These are phyloP conservation scores for Epichloe bromicola DNA, from an alignment of 2,329 filamentous ascomycete genomes.

Conservation along the genomic window DNA sequence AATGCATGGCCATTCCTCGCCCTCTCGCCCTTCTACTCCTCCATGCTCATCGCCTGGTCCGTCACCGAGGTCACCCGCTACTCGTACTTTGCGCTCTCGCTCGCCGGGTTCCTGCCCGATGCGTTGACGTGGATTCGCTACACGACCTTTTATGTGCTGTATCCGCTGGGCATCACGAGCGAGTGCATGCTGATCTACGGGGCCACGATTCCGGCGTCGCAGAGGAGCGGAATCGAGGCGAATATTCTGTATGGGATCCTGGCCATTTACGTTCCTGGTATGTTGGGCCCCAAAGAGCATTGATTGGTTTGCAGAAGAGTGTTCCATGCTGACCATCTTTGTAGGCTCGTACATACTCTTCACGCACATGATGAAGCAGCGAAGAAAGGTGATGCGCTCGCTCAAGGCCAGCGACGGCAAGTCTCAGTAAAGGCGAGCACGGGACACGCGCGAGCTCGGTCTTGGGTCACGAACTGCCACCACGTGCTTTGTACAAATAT, in stretches of 20 bases:
- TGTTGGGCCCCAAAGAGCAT: slow-evolving; percentile 17
- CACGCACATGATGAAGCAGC: slow-evolving; percentile 88
- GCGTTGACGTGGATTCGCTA: slow-evolving; percentile 72
- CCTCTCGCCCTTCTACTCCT: slow-evolving; percentile 49
- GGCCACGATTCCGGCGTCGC: slow-evolving; percentile 46
- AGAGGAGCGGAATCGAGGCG: slow-evolving; percentile 33
- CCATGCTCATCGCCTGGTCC: slow-evolving; percentile 79
- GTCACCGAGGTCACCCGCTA: slow-evolving; percentile 89
- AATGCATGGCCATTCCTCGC: slow-evolving; percentile 58
- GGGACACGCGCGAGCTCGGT: not conserved
- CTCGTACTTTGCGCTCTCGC: slow-evolving; percentile 71
- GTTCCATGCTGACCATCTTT: not conserved
- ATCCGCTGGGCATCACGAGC: slow-evolving; percentile 80
- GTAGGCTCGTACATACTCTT: slow-evolving; percentile 69
- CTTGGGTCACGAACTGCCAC: not conserved
- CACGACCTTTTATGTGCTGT: slow-evolving; percentile 86
- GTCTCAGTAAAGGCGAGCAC: slow-evolving; percentile 20
- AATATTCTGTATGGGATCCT: slow-evolving; percentile 53
- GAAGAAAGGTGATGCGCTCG: slow-evolving; percentile 61
- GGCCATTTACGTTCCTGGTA: slow-evolving; percentile 68
- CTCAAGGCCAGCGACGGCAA: slow-evolving; percentile 37
- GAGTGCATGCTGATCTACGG: slow-evolving; percentile 72
- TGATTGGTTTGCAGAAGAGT: too few relatives aligned
- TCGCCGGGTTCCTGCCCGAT: slow-evolving; percentile 47
- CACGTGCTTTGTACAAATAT: not conserved